Evolutionary conservation across 1,139 yeast species (phyloP).

Genomic region (Diutina pseudorugosa): DNA sequence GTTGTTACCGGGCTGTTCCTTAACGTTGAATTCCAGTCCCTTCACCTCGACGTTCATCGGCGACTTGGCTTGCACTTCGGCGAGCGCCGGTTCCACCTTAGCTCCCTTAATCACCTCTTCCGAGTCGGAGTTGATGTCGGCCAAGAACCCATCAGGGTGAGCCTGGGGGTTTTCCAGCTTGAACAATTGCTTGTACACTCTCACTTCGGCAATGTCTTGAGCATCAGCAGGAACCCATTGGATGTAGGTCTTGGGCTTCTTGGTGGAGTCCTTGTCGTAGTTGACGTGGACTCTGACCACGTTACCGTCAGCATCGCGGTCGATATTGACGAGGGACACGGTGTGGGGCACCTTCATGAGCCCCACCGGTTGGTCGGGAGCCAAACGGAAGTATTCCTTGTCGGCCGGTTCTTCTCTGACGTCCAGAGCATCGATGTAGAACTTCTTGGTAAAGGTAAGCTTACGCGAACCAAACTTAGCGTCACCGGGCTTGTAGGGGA

Average conservation of each 20-base stretch:
- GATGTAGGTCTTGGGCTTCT: constrained; percentile 85
- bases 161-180: constrained; percentile 84
- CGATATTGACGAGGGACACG: constrained; percentile 59
- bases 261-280: constrained; percentile 54
- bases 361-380: constrained; percentile 95
- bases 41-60: constrained; percentile 68
- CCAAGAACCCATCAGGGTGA: constrained; percentile 78
- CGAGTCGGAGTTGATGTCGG: constrained; percentile 71
- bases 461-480: constrained; percentile 55
- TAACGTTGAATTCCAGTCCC: constrained; percentile 50
- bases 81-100: constrained; percentile 58
- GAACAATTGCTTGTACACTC: constrained; percentile 83
- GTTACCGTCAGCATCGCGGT: constrained; percentile 50
- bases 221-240: constrained; percentile 88
- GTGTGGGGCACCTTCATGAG: constrained; percentile 83
- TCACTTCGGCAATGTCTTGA: constrained; percentile 56
- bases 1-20: constrained; percentile 55
- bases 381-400: constrained; percentile 72
- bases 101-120: constrained; percentile 58
- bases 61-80: constrained; percentile 51
- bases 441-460: constrained; percentile 62
- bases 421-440: constrained; percentile 82
- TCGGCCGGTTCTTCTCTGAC: constrained; percentile 54
- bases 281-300: constrained; percentile 64
- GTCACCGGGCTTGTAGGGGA: constrained; percentile 83